phyloP scores from a whole-genome alignment of 352 stramenopile genomes.

The Globisporangium mamillatum region DNA sequence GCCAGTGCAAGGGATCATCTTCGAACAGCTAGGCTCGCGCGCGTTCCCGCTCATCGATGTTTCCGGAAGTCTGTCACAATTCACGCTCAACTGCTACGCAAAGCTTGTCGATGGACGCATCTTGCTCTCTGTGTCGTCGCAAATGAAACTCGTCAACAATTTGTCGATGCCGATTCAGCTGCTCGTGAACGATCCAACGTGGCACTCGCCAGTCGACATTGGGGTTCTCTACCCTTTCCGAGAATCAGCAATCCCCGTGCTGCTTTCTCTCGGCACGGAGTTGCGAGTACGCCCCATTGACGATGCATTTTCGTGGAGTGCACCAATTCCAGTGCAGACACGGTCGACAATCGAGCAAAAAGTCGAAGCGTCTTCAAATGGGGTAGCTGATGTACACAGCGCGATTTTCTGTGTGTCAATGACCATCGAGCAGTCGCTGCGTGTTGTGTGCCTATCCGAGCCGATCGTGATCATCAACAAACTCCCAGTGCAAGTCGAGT shows the following conservation, averaged over 20 bases:
- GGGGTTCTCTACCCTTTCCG: constrained; percentile 50
- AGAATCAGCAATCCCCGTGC: constrained; percentile 67
- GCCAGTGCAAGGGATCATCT: constrained; percentile 77
- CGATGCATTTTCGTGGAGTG: constrained; percentile 63
- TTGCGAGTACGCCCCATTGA: constrained; percentile 58
- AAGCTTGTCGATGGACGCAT: constrained; percentile 79
- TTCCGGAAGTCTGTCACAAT: constrained; percentile 46
- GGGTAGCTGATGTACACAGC: constrained; percentile 20
- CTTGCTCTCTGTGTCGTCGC: constrained; percentile 72
- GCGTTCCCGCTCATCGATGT: constrained; percentile 63
- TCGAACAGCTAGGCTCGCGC: constrained; percentile 69
- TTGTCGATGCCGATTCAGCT: constrained; percentile 68
- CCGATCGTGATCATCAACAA: constrained; percentile 82
- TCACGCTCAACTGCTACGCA: constrained; percentile 57
- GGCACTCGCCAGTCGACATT: constrained; percentile 69
- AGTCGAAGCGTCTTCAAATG: constrained; percentile 50
- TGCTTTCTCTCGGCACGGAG: constrained; percentile 66
- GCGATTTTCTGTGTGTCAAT: constrained; percentile 71
- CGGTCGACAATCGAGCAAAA: constrained; percentile 53
- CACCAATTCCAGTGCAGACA: constrained; percentile 75
- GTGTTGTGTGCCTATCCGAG: constrained; percentile 60
- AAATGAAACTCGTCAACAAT: constrained; percentile 72
- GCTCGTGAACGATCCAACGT: constrained; percentile 80
- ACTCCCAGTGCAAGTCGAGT: constrained; percentile 62
- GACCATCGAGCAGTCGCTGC: constrained; percentile 62